Base-by-base conservation (phyloP, 768 basidiomycete species). In the Pleurotus sapidus region DNA sequence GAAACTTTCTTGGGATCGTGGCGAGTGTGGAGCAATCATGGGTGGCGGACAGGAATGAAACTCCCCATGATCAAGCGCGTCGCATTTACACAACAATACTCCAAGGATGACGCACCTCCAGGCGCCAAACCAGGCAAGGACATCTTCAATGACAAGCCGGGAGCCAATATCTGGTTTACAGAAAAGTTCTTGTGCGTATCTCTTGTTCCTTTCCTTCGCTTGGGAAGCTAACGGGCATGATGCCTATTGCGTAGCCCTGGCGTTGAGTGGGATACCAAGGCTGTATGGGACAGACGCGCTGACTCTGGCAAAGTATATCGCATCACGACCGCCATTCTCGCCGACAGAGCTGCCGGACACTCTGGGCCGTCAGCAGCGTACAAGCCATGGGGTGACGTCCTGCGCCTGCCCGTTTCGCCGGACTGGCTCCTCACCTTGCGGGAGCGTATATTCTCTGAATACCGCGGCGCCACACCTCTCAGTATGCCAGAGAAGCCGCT, bases 101-200 rank as follows among this genome's bases (percentile, higher is more conserved):
- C 49, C 7, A 14, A 50, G 12, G 15, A 27, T 17, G 49, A 50
- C 11, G 49, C 49, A 7, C 49, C 49, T 3, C 34, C 49, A 27
- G 34, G 49, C 25, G n/a, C 49, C 15, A 50, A 50, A 20, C 49
- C 49, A 17, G 49, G 49, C 15, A 50, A 50, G 14, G 49, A 50
- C 14, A 50, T 50, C 24, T 50, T 50, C 49, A 50, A 50, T 37
- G 49, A 50, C 18, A 50, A 50, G 34, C 49, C 49, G 6, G 49
- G 49, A 34, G 49, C 49, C 17, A 50, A 50, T n/a, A 37, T 50
- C n/a, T 50, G 49, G 49, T 50, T 50, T 7, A 50, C 49, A 37
- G 49, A 50, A 50, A 50, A 23, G 6, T 50, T 50, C 34, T 50
- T 50, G 49, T 50, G 23, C 7, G 49, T 18, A 6, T 23, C 34